phyloP scores from a whole-genome alignment of 371 early-diverging fungal species.

The Fennellomyces sp. region DNA sequence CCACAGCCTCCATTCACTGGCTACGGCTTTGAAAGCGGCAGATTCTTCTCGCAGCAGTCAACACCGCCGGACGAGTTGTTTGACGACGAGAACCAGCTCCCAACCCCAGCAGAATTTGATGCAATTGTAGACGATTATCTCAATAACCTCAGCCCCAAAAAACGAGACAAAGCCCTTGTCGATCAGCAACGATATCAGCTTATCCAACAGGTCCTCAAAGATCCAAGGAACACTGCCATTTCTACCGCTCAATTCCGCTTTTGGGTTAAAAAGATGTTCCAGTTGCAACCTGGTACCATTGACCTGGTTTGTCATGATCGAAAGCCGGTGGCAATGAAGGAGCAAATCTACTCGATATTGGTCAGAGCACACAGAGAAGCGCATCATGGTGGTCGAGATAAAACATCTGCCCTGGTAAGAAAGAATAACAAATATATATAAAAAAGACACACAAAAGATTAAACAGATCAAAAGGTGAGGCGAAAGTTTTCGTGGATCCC shows the following conservation, averaged over 20 bases:
- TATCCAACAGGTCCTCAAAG: constrained; percentile 59
- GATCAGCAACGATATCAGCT: constrained; percentile 54
- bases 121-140: constrained; percentile 54
- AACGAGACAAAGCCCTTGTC: constrained; percentile 65
- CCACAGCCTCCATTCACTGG: neutral
- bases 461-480: constrained; percentile 37
- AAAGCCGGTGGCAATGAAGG: constrained; percentile 64
- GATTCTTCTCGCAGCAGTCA: constrained; percentile 8
- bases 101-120: constrained; percentile 39
- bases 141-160: constrained; percentile 57
- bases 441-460: too few species aligned
- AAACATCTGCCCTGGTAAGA: constrained; percentile 63
- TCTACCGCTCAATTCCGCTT: constrained; percentile 69
- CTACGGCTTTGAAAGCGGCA: constrained; percentile 13
- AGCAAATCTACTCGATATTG: constrained; percentile 58
- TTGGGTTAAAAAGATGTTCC: constrained; percentile 73
- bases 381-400: constrained; percentile 67
- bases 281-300: constrained; percentile 35
- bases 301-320: constrained; percentile 57
- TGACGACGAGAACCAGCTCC: constrained; percentile 41
- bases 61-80: neutral
- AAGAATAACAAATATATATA: neutral
- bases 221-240: constrained; percentile 66
- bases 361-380: constrained; percentile 62
- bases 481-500: constrained; percentile 62